Percentiles rank a stretch among this genome's conserved stretches.
Evolutionary conservation across 106 monocot genomes (phyloP).

Genomic region (Dactylorhiza incarnata): DNA sequence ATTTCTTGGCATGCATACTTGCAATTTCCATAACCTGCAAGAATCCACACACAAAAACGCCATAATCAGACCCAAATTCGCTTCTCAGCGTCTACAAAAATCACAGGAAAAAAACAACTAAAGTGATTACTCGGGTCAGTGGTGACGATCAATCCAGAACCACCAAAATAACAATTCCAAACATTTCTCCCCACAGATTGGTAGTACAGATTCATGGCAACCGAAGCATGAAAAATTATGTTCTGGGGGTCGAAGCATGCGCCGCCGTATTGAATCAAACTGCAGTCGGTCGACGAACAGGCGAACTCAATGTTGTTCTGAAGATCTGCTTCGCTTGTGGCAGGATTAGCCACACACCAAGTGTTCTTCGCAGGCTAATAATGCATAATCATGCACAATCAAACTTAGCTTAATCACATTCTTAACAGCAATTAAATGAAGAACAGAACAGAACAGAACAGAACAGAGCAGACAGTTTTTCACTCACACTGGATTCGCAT

Average conservation of each 20-base stretch:
- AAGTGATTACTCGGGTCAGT: constrained; percentile 26
- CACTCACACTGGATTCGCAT: neutral
- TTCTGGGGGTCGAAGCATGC: constrained; percentile 24
- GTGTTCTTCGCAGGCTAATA: constrained; percentile 8
- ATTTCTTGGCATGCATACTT: neutral
- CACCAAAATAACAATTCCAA: constrained; percentile 27
- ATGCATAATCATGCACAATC: too few relatives aligned
- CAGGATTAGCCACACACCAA: constrained; percentile 39
- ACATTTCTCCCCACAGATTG: constrained; percentile 20
- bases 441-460: neutral
- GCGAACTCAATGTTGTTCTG: constrained; percentile 24
- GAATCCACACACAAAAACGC: neutral
- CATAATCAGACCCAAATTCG: neutral
- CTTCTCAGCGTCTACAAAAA: neutral
- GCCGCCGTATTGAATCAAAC: constrained; percentile 14
- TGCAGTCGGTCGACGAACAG: constrained; percentile 23
- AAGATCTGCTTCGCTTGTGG: constrained; percentile 12
- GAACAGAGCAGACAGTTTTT: neutral
- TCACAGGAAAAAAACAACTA: too few relatives aligned
- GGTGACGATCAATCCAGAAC: constrained; percentile 14
- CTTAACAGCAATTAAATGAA: neutral
- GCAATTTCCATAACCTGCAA: constrained; percentile 2
- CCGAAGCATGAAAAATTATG: constrained; percentile 24
- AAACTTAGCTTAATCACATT: neutral
- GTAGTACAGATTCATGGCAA: constrained; percentile 35